phyloP scores from a whole-genome alignment of 768 basidiomycete genomes.

The Dioszegia crocea region DNA sequence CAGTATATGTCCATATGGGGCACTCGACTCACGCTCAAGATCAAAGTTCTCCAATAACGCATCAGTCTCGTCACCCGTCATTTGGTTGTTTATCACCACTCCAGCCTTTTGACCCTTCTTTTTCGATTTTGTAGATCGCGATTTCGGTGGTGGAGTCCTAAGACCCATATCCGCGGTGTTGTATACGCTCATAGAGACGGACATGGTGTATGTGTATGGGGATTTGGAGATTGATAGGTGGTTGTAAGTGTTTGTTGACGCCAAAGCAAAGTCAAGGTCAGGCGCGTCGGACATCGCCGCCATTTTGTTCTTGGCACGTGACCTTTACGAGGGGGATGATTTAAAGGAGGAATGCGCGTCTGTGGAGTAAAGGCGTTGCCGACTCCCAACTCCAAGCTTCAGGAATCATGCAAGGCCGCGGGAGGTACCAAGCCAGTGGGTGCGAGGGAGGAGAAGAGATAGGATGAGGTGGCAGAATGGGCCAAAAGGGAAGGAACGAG shows the following conservation, averaged over 20 bases:
- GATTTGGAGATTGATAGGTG: background rate
- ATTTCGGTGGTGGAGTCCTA: slow-evolving; percentile 7
- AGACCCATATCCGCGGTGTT: background rate
- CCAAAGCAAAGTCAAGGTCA: background rate
- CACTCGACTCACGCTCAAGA: slow-evolving; percentile 42
- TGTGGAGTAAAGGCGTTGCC: background rate
- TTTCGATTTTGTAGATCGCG: background rate
- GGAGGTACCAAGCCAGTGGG: too few relatives aligned
- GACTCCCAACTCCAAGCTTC: background rate
- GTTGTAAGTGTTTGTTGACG: background rate
- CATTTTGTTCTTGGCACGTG: too few relatives aligned
- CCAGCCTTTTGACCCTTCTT: background rate
- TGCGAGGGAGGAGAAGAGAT: too few relatives aligned
- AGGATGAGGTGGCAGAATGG: too few relatives aligned
- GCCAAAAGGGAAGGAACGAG: too few relatives aligned
- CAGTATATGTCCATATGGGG: too few relatives aligned
- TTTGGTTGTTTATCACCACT: background rate
- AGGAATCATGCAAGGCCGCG: too few relatives aligned
- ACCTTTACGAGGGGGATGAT: too few relatives aligned
- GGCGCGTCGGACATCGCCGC: slow-evolving; percentile 4
- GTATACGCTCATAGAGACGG: background rate
- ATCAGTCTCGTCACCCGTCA: background rate
- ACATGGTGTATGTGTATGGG: background rate
- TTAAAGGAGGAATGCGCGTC: background rate
- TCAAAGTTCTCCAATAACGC: slow-evolving; percentile 48